Evolutionary conservation across 2,329 filamentous ascomycete genomes (phyloP), one percentile per base, ranked within the genome.

Genomic region (Talaromyces sp.): DNA sequence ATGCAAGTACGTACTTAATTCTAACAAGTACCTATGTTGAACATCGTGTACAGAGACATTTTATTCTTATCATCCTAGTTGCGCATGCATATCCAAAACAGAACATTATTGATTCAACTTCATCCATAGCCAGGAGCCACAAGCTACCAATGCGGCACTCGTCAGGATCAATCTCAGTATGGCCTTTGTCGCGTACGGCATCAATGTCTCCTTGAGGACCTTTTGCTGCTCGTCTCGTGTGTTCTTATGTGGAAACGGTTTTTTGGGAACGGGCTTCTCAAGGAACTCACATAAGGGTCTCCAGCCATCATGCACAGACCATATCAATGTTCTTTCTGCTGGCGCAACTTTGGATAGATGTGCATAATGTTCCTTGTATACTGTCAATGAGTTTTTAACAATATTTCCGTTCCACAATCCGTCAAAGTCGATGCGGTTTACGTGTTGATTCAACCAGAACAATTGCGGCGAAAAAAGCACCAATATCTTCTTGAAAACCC

Each of bases 281-380:
- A 58, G 29, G 22, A 58, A 58, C 19, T 58, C 19, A 45, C 72
- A 72, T 31, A 76, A 54, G 29, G 70, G 70, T 53, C 63, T 72
- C 73, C 73, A 75, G 1, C 72, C 73, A 67, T 74, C 71, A 58
- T 72, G 70, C 7, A 73, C 72, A 6, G 58, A 63, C 72, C 71
- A 75, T 43, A 72, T 69, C n/a, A 74, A 64, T 11, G 72, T 22
- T 38, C 65, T 61, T 29, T 70, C 70, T 13, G 61, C 19, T 10
- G 67, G 53, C 8, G 71, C 63, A n/a, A 73, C 25, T 1, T 71
- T 69, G 29, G 65, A 68, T 70, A 69, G 25, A 69, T 65, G 67
- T 67, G 70, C n/a, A 69, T 69, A 11, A 62, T 67, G 38, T 69
- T 67, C n/a, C 43, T 58, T 63, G 36, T 66, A 71, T 65, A 17